Evolutionary conservation across 2,329 filamentous ascomycete genomes (phyloP), one percentile per base, ranked within the genome.

Genomic region (Metarhizium rileyi): DNA sequence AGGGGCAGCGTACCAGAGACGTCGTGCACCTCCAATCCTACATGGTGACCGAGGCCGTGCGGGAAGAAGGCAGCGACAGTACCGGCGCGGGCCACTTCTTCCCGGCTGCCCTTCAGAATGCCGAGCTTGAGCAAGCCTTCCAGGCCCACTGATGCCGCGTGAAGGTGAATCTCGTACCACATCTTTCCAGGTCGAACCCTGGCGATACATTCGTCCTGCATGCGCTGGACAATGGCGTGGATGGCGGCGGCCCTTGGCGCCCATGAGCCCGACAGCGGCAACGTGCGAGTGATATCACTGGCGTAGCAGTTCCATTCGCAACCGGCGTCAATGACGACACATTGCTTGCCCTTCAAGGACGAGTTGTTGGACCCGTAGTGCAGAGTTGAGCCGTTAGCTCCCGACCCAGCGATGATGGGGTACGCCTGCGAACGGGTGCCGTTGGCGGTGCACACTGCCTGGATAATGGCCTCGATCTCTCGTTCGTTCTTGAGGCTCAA

Each of bases 281-380:
- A 81, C 0, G 90, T 93, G 35, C 91, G 81, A 0, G 93, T 97
- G 26, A 97, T 82, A 65, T 97, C 91, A 50, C 86, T 87, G 27
- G 89, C 89, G 64, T 98, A 97, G 57, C 86, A 84, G 45, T 82
- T 70, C 68, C 83, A 95, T 66, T 97, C 91, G 56, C 83, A 86
- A 2, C 89, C 90, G 1, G 91, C 90, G 63, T 98, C 91, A 4
- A 98, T 73, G 20, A 94, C 83, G 28, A 97, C 71, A 27, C 90
- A 75, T 60, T 90, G 81, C 50, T 83, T 78, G 25, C 83, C 81
- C 3, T 70, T 69, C 18, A 97, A 77, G 1, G 81, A 68, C 58
- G 86, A 77, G 59, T 94, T 76, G 63, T 98, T 97, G 48, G 77
- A 80, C 41, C 79, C 77, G 65, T 98, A 98, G 67, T 98, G 93